These are phyloP conservation scores for Aspergillus sclerotiicarbonarius DNA, from an alignment of 495 filamentous ascomycete genomes.

Conservation along the genomic window DNA sequence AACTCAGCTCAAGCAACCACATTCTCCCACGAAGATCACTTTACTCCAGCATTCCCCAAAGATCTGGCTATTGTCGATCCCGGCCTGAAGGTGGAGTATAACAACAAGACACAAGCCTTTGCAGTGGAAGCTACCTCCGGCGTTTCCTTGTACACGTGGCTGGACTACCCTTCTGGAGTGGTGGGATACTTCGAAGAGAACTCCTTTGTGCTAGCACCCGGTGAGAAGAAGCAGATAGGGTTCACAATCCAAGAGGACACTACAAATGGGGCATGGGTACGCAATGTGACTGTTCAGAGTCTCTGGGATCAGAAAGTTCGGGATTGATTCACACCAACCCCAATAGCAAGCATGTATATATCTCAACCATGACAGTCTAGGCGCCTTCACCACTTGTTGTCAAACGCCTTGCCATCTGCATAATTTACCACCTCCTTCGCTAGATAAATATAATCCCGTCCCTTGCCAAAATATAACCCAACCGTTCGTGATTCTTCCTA, in stretches of 20 bases:
- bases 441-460: no score
- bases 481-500: no score
- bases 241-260: constrained; percentile 50
- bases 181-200: constrained; percentile 63
- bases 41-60: constrained; percentile 52
- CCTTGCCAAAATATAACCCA: no score
- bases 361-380: no score
- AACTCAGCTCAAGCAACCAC: constrained; percentile 46
- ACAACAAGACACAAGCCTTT: constrained; percentile 40
- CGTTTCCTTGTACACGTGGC: constrained; percentile 66
- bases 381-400: no score
- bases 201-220: constrained; percentile 54
- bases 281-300: constrained; percentile 56
- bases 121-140: constrained; percentile 56
- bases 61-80: constrained; percentile 58
- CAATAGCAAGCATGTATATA: no score
- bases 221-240: constrained; percentile 49
- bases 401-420: no score
- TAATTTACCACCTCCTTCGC: no score
- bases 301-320: constrained; percentile 60
- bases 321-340: no score
- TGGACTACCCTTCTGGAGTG: constrained; percentile 56
- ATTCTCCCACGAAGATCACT: constrained; percentile 57
- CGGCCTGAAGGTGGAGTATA: constrained; percentile 44
- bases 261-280: constrained; percentile 49